Conservation (phyloP, 192 early-diverging fungal genomes). For the Podila minutissima region DNA sequence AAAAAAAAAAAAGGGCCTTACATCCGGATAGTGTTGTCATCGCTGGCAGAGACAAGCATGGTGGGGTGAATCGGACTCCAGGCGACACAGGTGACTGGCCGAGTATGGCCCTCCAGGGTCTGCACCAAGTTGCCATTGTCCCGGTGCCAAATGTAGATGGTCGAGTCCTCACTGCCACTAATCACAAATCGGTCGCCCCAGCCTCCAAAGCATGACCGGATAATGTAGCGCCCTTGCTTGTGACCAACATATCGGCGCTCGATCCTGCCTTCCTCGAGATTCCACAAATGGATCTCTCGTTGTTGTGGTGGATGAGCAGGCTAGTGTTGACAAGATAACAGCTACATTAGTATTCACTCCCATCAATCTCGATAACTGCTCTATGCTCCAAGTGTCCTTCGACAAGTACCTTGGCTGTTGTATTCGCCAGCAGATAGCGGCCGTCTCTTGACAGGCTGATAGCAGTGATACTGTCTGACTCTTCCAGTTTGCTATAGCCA, state of each 20-base stretch:
- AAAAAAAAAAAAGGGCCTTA: slow-evolving; percentile 49
- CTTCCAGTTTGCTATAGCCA: slow-evolving; percentile 42
- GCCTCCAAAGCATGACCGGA: slow-evolving; percentile 93
- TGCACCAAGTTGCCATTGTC: slow-evolving; percentile 77
- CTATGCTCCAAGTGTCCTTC: not conserved
- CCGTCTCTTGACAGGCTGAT: slow-evolving; percentile 57
- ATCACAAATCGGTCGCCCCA: slow-evolving; percentile 82
- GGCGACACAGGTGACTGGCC: slow-evolving; percentile 76
- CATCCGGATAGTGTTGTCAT: slow-evolving; percentile 85
- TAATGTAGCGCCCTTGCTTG: slow-evolving; percentile 88
- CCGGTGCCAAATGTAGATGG: slow-evolving; percentile 85
- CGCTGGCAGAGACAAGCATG: slow-evolving; percentile 85
- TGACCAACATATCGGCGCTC: slow-evolving; percentile 83
- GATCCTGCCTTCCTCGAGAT: slow-evolving; percentile 73
- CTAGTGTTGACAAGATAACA: slow-evolving; percentile 73
- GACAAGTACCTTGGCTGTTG: slow-evolving; percentile 47
- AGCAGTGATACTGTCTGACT: slow-evolving; percentile 47
- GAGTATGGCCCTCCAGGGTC: slow-evolving; percentile 72
- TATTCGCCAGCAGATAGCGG: slow-evolving; percentile 63
- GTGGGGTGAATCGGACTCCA: slow-evolving; percentile 73
- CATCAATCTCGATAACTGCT: not conserved
- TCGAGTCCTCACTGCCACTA: slow-evolving; percentile 91
- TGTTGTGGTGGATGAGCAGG: slow-evolving; percentile 65
- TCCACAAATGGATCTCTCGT: slow-evolving; percentile 92
- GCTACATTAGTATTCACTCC: slow-evolving; percentile 11